Percentiles rank a stretch among this genome's conserved stretches.
Conservation (phyloP, 2,329 filamentous ascomycete species). For the Apiospora phragmitis region DNA sequence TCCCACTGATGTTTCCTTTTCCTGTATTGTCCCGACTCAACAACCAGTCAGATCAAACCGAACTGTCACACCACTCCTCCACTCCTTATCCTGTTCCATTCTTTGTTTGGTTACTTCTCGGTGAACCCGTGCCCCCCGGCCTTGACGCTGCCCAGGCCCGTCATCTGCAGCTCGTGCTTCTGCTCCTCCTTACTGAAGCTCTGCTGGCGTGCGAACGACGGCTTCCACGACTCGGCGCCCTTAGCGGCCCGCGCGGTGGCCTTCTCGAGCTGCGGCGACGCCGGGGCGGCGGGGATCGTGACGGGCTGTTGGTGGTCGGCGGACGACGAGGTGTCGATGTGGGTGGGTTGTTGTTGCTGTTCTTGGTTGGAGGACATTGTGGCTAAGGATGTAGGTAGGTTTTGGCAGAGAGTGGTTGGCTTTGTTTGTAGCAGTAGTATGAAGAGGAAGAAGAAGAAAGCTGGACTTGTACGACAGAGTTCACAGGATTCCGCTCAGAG, state of each 20-base stretch:
- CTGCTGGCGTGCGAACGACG: constrained; percentile 43
- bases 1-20: background rate
- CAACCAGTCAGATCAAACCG: background rate
- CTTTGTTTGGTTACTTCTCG: constrained; percentile 29
- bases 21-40: no score
- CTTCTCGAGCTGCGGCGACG: constrained; percentile 30
- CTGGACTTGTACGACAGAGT: background rate
- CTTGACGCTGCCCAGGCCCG: constrained; percentile 32
- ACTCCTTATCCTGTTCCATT: no score
- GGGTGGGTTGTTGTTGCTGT: background rate
- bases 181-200: constrained; percentile 56
- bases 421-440: background rate
- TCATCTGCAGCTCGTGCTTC: constrained; percentile 53
- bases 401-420: background rate
- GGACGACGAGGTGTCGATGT: background rate
- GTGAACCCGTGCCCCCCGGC: constrained; percentile 40
- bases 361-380: background rate
- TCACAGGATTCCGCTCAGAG: background rate
- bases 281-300: constrained; percentile 15
- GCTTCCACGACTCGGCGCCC: constrained; percentile 46
- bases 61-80: background rate
- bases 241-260: constrained; percentile 38
- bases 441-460: background rate
- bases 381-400: background rate
- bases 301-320: background rate